A percentile compares a stretch with the other conserved stretches of the same genome.
phyloP scores from a whole-genome alignment of 257 asterid species.

The Fraxinus excelsior region DNA sequence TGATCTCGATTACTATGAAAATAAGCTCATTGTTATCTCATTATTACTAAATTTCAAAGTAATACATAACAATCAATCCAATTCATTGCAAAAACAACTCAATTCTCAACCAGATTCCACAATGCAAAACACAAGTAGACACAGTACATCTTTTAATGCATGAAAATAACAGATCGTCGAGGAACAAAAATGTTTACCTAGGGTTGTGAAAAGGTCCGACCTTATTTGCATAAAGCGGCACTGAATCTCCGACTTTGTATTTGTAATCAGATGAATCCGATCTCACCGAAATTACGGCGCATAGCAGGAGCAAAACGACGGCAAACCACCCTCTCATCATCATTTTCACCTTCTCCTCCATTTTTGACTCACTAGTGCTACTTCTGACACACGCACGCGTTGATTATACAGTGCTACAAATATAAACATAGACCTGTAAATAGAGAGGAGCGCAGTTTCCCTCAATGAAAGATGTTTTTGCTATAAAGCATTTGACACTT shows the following conservation, averaged over 20 bases:
- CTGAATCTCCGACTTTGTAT: slow-evolving; percentile 67
- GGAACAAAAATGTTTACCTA: slow-evolving; percentile 31
- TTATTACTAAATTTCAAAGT: not conserved
- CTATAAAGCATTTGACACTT: no score
- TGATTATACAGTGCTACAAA: not conserved
- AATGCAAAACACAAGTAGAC: not conserved
- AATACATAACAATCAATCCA: not conserved
- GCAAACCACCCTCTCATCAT: slow-evolving; percentile 23
- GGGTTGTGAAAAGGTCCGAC: slow-evolving; percentile 96
- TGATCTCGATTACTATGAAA: no score
- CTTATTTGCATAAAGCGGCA: slow-evolving; percentile 82
- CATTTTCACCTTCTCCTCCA: not conserved
- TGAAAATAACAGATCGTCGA: not conserved
- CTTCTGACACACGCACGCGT: not conserved
- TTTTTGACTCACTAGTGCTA: no score
- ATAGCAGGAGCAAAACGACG: slow-evolving; percentile 33
- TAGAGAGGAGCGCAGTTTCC: not conserved
- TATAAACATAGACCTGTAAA: not conserved
- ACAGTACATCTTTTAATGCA: not conserved
- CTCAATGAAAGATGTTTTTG: slow-evolving; percentile 11
- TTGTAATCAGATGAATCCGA: slow-evolving; percentile 78
- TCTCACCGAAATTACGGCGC: slow-evolving; percentile 34
- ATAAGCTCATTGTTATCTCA: no score
- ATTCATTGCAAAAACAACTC: not conserved
- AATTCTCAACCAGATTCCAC: not conserved